Evolutionary conservation across 2,329 filamentous ascomycete species (phyloP), one percentile per base, ranked within the genome.

Genomic region (Sclerotinia sclerotiorum): DNA sequence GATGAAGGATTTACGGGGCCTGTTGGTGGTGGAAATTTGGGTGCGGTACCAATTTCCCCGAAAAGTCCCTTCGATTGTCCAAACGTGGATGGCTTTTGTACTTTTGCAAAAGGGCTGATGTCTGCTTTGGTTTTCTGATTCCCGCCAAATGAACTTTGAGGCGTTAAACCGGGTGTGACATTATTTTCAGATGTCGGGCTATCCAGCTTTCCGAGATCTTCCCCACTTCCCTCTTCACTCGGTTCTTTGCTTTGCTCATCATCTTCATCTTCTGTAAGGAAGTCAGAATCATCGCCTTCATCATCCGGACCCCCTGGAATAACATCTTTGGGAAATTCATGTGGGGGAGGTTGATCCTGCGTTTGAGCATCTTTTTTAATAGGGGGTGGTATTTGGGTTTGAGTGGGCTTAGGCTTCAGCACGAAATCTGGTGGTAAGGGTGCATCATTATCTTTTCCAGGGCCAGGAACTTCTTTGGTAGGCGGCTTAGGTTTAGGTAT

Each of bases 171-270:
- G 68, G 84, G 81, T 19, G 84, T 84, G 49, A 81, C 80, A 48
- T 80, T 80, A 21, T 79, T 73, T 49, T 79, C 79, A 19, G 82
- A 81, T 8, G 79, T 81, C 27, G 85, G 85, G 72, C 85, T 88
- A 17, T 89, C 78, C 62, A 90, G 87, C 73, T 88, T 86, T n/a
- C 83, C 83, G 57, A 90, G 84, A 76, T 90, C 87, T 61, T 89
- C 82, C 32, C 87, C 88, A 70, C 87, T 90, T 19, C 87, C 87
- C 74, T 87, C 84, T 57, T 75, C 72, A 81, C 83, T 84, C 27
- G 81, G 80, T 7, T 79, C 78, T 6, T 82, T 80, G 11, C 81
- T 80, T n/a, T 81, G 80, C 2, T 79, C 78, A 0, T 81, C 81
- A 17, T 80, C 81, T 5, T 67, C 67, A 21, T 78, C 80, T 8